These are phyloP conservation scores for Psilocybe cubensis DNA, from an alignment of 768 basidiomycete species.

Conservation along the genomic window DNA sequence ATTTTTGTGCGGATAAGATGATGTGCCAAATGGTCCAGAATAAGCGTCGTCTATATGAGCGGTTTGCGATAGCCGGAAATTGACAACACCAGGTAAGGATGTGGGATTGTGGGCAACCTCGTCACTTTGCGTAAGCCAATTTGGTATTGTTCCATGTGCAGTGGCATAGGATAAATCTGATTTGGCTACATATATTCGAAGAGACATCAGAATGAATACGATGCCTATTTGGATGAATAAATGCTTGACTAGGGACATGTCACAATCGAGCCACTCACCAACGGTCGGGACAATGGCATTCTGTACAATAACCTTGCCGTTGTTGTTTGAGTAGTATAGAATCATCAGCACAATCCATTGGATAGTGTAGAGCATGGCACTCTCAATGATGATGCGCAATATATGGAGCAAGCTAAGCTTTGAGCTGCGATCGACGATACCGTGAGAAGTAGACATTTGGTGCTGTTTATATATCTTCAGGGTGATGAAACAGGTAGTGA, in stretches of 20 bases:
- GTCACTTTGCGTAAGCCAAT: not conserved
- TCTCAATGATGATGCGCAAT: slow-evolving; percentile 24
- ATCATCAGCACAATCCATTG: slow-evolving; percentile 21
- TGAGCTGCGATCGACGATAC: slow-evolving; percentile 12
- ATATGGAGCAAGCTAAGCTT: slow-evolving; percentile 10
- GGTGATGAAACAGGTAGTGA: slow-evolving; percentile 26
- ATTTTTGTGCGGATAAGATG: not conserved
- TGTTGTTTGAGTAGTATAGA: slow-evolving; percentile 10
- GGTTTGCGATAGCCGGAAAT: not conserved
- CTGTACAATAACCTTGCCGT: slow-evolving; percentile 17
- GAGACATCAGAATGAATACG: slow-evolving; percentile 18
- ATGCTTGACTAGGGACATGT: not conserved
- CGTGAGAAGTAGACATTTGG: slow-evolving; percentile 15
- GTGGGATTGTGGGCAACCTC: not conserved
- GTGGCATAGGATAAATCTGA: not conserved
- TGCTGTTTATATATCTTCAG: slow-evolving; percentile 28
- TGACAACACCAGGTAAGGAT: not conserved
- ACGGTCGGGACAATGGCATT: slow-evolving; percentile 20
- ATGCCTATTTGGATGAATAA: slow-evolving; percentile 8
- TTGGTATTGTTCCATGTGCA: not conserved
- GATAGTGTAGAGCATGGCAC: slow-evolving; percentile 23
- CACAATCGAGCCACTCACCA: slow-evolving; percentile 8
- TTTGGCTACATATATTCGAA: slow-evolving; percentile 14
- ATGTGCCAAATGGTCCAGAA: not conserved
- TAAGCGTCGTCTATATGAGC: not conserved